Conservation (phyloP, 1,284 basidiomycete species). For the Coniferiporia weirii region DNA sequence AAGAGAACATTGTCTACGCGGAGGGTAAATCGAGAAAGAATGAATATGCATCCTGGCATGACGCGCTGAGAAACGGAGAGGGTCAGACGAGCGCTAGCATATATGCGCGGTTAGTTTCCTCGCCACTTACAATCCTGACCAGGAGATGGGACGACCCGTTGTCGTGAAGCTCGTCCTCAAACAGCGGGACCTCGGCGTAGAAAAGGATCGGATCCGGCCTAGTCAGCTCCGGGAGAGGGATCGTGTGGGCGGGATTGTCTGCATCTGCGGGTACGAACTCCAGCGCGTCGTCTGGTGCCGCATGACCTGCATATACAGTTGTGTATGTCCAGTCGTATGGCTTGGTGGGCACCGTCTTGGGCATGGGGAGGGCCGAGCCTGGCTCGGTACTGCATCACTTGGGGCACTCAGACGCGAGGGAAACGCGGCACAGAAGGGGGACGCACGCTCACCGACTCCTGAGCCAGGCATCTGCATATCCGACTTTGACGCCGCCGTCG, state of each 20-base stretch:
- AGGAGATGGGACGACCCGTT: conserved; percentile 83
- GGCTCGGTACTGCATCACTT: conserved; percentile 50
- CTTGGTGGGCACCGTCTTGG: conserved; percentile 70
- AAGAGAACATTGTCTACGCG: conserved; percentile 96
- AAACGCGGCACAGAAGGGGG: background rate
- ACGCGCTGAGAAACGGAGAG: conserved; percentile 61
- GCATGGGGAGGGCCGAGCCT: conserved; percentile 60
- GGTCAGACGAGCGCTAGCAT: background rate
- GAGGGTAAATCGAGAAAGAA: conserved; percentile 88
- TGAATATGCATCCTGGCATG: conserved; percentile 95
- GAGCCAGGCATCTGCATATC: conserved; percentile 92
- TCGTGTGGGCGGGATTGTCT: conserved; percentile 49
- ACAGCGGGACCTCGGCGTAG: conserved; percentile 89
- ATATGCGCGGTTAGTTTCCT: background rate
- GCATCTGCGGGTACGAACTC: conserved; percentile 52
- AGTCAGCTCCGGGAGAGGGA: conserved; percentile 81
- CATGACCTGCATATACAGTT: conserved; percentile 76
- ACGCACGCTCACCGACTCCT: conserved; percentile 64
- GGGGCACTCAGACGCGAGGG: conserved; percentile 12
- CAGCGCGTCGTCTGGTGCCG: conserved; percentile 21
- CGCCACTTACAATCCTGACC: conserved; percentile 72
- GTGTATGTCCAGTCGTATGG: conserved; percentile 99
- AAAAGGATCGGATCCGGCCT: conserved; percentile 91
- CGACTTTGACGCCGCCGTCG: conserved; percentile 89
- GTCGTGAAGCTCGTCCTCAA: conserved; percentile 93